Base-by-base conservation (phyloP, 176 grass and related monocot species). In the Avena atlantica region DNA sequence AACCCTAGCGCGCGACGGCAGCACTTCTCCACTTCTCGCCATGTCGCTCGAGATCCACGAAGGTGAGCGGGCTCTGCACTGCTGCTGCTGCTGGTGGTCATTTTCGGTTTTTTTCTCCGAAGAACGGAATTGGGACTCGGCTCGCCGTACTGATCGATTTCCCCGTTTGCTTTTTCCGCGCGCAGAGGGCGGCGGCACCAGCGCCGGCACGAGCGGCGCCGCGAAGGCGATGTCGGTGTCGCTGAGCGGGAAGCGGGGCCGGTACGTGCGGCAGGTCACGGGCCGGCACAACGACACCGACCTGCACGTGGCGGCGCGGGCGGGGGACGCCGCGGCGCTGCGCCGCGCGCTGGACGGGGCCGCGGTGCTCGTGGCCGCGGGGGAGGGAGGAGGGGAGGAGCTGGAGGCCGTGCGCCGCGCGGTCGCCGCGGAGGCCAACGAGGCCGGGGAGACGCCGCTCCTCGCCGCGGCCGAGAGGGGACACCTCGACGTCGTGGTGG, bases 241-340 rank as follows among this genome's bases (percentile, higher is more conserved):
- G 20, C 83, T 90, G 78, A 92, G 89, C 66, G 89, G 87, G 82
- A 91, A 89, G 89, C 94, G 83, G 73, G 89, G 86, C 74, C 87
- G 94, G 73, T 98, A 95, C 78, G 95, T 98, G 91, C 91, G 92
- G 78, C 95, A 98, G 89, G 95, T 98, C 74, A 98, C 93, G 15
- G 95, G 95, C 31, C 85, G 89, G 23, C 91, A 89, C 85, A 98
- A 98, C 89, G 95, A 98, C 84, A 95, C 89, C 6, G 91, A 95
- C 78, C 84, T 98, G 68, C 93, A 98, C 86, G 89, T 93, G 49
- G 95, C 93, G 29, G 93, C 95, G 44, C 88, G 81, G 13, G 83
- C 59, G 15, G 93, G 95, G 49, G 89, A 95, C 52, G 82, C 74
- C 44, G 88, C 67, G 90, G 92, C 25, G 69, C 85, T 76, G 86